Conservation (phyloP, 2,329 filamentous ascomycete genomes). For the Penicillium occitanis region DNA sequence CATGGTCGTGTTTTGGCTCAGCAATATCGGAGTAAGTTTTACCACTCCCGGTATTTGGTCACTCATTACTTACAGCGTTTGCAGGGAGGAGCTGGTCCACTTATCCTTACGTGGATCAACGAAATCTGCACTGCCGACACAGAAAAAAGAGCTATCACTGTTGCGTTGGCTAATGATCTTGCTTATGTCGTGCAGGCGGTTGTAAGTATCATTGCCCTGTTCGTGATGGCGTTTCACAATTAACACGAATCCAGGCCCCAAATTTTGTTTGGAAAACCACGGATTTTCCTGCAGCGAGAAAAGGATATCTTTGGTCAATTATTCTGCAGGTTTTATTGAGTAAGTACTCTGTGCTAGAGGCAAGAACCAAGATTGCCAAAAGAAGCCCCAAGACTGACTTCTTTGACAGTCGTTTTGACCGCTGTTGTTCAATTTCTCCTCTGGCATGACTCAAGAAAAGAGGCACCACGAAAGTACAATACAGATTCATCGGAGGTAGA, state of each 20-base stretch:
- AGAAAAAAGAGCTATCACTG: slow-evolving; percentile 35
- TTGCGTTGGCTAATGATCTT: slow-evolving; percentile 35
- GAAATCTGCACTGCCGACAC: slow-evolving; percentile 35
- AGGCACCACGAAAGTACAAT: background rate
- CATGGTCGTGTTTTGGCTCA: slow-evolving; percentile 42
- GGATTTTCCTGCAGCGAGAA: slow-evolving; percentile 39
- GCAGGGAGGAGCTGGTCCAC: slow-evolving; percentile 37
- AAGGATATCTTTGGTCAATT: slow-evolving; percentile 41
- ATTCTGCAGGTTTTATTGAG: slow-evolving; percentile 36
- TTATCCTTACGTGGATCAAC: slow-evolving; percentile 42
- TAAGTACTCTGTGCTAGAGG: slow-evolving; percentile 24
- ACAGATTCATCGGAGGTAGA: background rate
- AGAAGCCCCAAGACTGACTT: background rate
- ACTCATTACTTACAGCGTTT: slow-evolving; percentile 8
- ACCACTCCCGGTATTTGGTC: background rate
- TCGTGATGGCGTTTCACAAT: background rate
- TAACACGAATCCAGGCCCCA: slow-evolving; percentile 27
- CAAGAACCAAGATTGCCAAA: background rate
- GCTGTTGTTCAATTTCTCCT: slow-evolving; percentile 33
- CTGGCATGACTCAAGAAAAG: slow-evolving; percentile 3
- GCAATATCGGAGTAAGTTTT: slow-evolving; percentile 35
- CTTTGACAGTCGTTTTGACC: slow-evolving; percentile 29
- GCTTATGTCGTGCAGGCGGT: slow-evolving; percentile 38
- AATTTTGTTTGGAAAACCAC: slow-evolving; percentile 48
- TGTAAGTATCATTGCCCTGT: slow-evolving; percentile 18